Base-by-base conservation (phyloP, 352 stramenopile species). In the Phytophthora macrochlamydospora region DNA sequence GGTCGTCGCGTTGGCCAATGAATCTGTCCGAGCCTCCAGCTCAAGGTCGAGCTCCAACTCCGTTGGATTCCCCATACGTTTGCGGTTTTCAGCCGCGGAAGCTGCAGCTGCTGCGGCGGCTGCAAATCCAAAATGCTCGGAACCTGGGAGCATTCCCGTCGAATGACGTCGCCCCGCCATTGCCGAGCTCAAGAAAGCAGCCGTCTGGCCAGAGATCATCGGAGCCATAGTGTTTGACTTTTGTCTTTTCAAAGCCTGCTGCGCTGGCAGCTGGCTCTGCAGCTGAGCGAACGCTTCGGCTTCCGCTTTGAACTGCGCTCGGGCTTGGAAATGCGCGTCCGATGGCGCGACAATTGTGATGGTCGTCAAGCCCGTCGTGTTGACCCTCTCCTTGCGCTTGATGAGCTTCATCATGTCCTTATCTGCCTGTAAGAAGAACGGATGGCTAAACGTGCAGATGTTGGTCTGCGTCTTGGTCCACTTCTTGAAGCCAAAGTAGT, bases 401-500 rank as follows among this genome's bases (percentile, higher is more conserved):
- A 92, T 92, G 12, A 90, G 62, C 67, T 91, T 89, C 71, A 92
- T 87, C 42, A 79, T 69, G 28, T 91, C 80, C 30, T 85, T 85
- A 42, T 91, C 78, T 3, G 69, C 64, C 18, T 78, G 73, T 3
- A 90, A 35, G 56, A 92, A 92, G 63, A 78, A 88, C 2, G 83
- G 83, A 46, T 90, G 83, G 62, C 80, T 90, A 59, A 90, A 92
- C 6, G 83, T 92, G 44, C 83, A 92, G 48, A 89, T 76, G 45
- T 83, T 85, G 18, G 83, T 90, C 69, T 92, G 81, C 12, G 81
- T 92, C 65, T 92, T 92, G 59, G 81, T 92, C 83, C 81, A 90
- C 59, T 92, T 92, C 51, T 92, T 91, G 51, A 92, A 92, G 13
- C 83, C 83, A 76, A 92, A 92, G 65, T 92, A 92, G 65, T 92